phyloP scores from a whole-genome alignment of 202 grass and related monocot genomes.

The Cymbopogon flexuosus region DNA sequence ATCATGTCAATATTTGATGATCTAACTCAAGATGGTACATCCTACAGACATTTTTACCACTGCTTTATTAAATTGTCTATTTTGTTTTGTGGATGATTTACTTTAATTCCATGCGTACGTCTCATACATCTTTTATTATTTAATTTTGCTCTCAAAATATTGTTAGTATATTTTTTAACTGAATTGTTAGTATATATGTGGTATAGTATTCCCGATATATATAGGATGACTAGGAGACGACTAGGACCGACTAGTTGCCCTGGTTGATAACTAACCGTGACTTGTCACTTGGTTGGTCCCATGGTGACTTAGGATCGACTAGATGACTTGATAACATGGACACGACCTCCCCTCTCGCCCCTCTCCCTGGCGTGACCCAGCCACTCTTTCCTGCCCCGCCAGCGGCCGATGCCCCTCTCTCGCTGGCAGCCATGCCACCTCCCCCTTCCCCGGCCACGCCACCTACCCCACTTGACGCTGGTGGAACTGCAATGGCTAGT shows the following conservation, averaged over 20 bases:
- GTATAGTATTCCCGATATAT: too few species aligned
- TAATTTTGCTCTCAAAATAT: neutral
- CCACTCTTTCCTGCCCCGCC: neutral
- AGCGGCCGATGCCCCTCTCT: too few species aligned
- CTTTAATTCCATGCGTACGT: neutral
- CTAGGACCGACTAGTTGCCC: neutral
- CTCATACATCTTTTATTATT: neutral
- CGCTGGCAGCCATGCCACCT: too few species aligned
- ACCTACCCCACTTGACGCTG: neutral
- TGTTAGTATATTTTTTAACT: neutral
- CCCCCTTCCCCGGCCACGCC: too few species aligned
- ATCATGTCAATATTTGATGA: slow-evolving; percentile 95
- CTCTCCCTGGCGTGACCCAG: neutral
- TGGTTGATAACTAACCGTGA: neutral
- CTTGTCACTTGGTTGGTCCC: neutral
- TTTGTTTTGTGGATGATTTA: neutral
- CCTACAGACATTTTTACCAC: slow-evolving; percentile 1
- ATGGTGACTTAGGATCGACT: neutral
- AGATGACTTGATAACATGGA: neutral
- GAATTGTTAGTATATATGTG: neutral
- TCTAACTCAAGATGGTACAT: slow-evolving; percentile 89
- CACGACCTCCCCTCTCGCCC: neutral
- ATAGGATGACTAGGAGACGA: too few species aligned
- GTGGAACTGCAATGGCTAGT: neutral
- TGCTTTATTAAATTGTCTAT: slow-evolving; percentile 3